Base-by-base conservation (phyloP, 148 eudicot species). In the Salicornia ramosissima region DNA sequence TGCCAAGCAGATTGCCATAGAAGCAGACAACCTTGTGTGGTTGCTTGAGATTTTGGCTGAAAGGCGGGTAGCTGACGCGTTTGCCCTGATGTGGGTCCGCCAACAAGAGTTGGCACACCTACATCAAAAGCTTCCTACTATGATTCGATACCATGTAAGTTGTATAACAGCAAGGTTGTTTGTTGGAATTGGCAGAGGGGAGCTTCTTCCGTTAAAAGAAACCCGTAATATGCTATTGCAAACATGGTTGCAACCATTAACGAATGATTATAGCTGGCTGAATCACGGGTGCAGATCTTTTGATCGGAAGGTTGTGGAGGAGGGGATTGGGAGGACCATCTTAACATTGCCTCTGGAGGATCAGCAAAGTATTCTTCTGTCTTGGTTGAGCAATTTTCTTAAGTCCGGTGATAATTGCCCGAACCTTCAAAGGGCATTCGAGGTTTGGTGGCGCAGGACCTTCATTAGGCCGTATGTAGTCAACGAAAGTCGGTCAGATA, bases 371-470 rank as follows among this genome's bases (percentile, higher is more conserved):
- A 81, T 90, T 60, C 71, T 93, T 82, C 85, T 93, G 0, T 70
- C 80, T 64, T 93, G 98, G 98, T 66, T 93, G 84, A 83, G 92
- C 10, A 82, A 77, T 50, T 93, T 93, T 65, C 71, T 93, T 55
- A 88, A 86, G 77, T 80, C 80, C 0, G 96, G 98, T 3, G 96
- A 93, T 67, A 87, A 71, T 64, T 93, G 96, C 79, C 98, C 96
- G 0, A 88, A 93, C 84, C 97, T 93, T 64, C 90, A 84, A 71
- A 83, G 77, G 69, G 98, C 98, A 1, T 93, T 93, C 39, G 98
- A 93, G 88, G 98, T 93, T 9, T 93, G 98, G 98, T 93, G 98
- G 98, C 83, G 98, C 60, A 81, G 98, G 82, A 84, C 95, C 52
- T 93, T 93, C 71, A 71, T 90, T 51, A 77, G 91, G 75, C 92